phyloP scores from a whole-genome alignment of 768 basidiomycete species.

The Tulasnella sp. region DNA sequence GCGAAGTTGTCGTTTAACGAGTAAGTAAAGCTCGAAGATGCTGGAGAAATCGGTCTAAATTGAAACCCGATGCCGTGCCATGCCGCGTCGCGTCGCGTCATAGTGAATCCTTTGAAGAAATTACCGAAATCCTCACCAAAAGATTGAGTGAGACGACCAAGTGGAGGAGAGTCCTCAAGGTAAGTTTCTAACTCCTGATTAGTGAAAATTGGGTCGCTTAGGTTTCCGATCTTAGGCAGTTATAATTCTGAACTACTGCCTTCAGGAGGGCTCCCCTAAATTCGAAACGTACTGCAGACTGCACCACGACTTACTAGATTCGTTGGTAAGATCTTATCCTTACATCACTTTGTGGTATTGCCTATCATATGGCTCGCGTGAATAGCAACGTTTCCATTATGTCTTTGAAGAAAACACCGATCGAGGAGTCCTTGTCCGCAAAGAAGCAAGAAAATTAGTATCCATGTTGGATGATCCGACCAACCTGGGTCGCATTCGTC shows the following conservation, averaged over 20 bases:
- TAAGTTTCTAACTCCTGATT: not conserved
- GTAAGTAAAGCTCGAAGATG: too few relatives aligned
- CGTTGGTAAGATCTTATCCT: not conserved
- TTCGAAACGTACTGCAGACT: slow-evolving; percentile 8
- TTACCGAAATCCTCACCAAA: slow-evolving; percentile 5
- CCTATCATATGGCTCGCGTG: not conserved
- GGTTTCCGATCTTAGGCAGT: not conserved
- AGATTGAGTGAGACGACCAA: slow-evolving; percentile 1
- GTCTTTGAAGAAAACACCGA: slow-evolving; percentile 5
- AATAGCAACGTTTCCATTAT: slow-evolving; percentile 5
- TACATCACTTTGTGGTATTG: not conserved
- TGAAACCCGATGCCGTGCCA: not conserved
- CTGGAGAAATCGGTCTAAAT: too few relatives aligned
- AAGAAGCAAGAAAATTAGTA: slow-evolving; percentile 3
- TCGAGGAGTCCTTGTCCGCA: slow-evolving; percentile 1
- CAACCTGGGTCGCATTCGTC: slow-evolving; percentile 9
- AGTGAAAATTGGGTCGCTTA: not conserved
- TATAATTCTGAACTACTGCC: slow-evolving; percentile 10
- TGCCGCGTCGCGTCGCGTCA: not conserved
- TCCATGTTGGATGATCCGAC: not conserved
- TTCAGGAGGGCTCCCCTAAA: slow-evolving; percentile 5
- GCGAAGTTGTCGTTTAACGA: slow-evolving; percentile 9
- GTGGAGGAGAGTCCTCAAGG: slow-evolving; percentile 12
- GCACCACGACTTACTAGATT: slow-evolving; percentile 5
- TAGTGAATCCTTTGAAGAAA: slow-evolving; percentile 12